Evolutionary conservation across 163 green algal species (phyloP).

Genomic region (Scenedesmus sp.): DNA sequence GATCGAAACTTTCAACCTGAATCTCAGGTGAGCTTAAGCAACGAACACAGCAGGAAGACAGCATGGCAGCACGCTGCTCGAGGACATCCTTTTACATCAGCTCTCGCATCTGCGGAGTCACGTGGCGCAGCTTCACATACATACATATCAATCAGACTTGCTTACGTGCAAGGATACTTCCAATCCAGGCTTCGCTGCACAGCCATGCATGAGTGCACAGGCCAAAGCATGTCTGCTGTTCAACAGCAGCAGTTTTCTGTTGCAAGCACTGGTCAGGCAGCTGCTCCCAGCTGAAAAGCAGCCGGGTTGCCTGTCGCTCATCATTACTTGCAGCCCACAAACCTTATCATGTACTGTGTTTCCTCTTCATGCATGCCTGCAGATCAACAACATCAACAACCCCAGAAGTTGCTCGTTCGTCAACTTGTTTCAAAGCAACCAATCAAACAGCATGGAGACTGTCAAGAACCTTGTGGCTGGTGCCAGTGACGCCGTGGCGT

Average conservation of each 20-base stretch:
- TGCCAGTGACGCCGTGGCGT: constrained; percentile 35
- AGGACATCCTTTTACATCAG: too few relatives aligned
- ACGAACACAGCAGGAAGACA: not conserved
- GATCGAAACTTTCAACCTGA: not conserved
- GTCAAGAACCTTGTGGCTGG: constrained; percentile 39
- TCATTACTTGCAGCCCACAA: not conserved
- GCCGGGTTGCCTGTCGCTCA: too few relatives aligned
- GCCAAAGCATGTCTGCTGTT: too few relatives aligned
- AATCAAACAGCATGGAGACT: constrained; percentile 27
- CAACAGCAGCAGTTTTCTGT: not conserved
- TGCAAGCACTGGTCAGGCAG: not conserved
- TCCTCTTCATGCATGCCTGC: not conserved
- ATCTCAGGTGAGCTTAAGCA: not conserved
- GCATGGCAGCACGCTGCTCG: not conserved
- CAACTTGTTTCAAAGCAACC: not conserved
- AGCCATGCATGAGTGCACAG: not conserved
- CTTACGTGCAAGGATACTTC: not conserved
- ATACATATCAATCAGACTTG: too few relatives aligned
- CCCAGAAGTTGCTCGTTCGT: not conserved
- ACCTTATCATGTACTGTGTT: not conserved
- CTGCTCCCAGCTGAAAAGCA: not conserved
- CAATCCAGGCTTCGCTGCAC: too few relatives aligned
- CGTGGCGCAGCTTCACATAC: too few relatives aligned
- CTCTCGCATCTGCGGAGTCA: too few relatives aligned
- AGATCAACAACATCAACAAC: not conserved